Base-by-base conservation (phyloP, 306 rosid genomes). In the Quercus gilva region DNA sequence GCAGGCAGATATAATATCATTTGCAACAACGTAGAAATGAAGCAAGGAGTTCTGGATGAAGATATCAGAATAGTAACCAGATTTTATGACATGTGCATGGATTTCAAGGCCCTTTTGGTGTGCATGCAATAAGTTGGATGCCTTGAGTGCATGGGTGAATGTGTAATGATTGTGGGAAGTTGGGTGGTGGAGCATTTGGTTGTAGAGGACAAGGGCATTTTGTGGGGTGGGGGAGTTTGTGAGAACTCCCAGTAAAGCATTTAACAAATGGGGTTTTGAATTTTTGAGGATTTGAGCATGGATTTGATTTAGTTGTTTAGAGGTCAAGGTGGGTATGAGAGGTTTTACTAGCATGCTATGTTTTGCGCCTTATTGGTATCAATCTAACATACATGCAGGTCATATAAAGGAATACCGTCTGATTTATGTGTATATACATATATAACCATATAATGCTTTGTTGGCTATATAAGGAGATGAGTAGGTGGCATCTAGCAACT, bases 141-240 rank as follows among this genome's bases (percentile, higher is more conserved):
- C 89, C 81, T 87, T 92, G 82, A 94, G 90, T 33, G 90, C 92
- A 58, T 85, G 82, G 18, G 92, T 90, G 91, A 90, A 90, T 71
- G 97, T 87, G 87, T 87, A 94, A 64, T 94, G 92, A 43, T 90
- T 90, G 73, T 94, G 87, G 71, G 89, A 84, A 15, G 75, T 67
- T 78, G 91, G 89, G 79, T 76, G 59, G 59, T 31, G 81, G 69
- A 90, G 89, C 92, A 92, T 90, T 83, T 87, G 89, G 72, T 94
- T 90, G 85, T 83, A 90, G 81, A 92, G 89, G 58, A 88, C 77
- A 75, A 94, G 61, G 9, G 87, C 89, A 89, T 88, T 83, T 78
- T 75, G 77, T 52, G 91, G 88, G 59, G 60, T 26, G 26, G 64
- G 21, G 18, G 97, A 94, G 2, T 81, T 81, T 17, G 76, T 68